Conservation (phyloP, 768 basidiomycete genomes). For the Boletus coccyginus region DNA sequence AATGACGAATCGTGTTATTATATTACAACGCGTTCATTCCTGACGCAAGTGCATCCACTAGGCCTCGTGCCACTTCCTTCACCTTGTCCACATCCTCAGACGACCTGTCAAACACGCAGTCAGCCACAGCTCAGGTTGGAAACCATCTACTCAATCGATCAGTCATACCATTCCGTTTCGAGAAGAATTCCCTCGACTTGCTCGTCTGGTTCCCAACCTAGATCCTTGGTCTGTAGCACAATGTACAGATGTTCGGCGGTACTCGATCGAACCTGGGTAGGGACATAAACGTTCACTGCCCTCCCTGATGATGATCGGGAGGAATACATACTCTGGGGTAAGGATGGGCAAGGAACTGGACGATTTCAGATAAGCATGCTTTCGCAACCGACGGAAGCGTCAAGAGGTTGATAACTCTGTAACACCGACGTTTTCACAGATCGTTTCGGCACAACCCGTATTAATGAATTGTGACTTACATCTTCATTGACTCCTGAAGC, state of each 20-base stretch:
- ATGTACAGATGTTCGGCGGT: conserved; percentile 85
- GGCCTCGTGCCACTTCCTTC: conserved; percentile 40
- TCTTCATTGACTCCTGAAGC: conserved; percentile 78
- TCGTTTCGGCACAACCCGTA: conserved; percentile 9
- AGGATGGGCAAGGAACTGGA: conserved; percentile 68
- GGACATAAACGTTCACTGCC: conserved; percentile 2
- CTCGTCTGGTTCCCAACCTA: conserved; percentile 61
- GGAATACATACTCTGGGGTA: conserved; percentile 68
- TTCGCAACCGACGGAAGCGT: conserved; percentile 43
- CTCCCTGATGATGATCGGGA: conserved; percentile 9
- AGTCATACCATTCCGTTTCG: conserved; percentile 77
- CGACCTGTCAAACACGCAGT: conserved; percentile 43
- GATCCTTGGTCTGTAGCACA: conserved; percentile 66
- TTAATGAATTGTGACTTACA: conserved; percentile 49
- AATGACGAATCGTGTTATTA: not conserved
- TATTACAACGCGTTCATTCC: conserved; percentile 26
- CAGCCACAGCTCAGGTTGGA: conserved; percentile 18
- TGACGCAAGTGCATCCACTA: conserved; percentile 39
- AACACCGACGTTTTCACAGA: conserved; percentile 10
- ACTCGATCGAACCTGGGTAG: conserved; percentile 65
- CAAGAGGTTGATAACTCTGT: conserved; percentile 67
- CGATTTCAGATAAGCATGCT: conserved; percentile 44
- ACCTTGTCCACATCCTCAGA: conserved; percentile 38
- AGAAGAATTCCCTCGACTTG: conserved; percentile 62
- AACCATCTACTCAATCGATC: conserved; percentile 8